These are phyloP conservation scores for Candida saitoana DNA, from an alignment of 805 yeast species.

Conservation along the genomic window DNA sequence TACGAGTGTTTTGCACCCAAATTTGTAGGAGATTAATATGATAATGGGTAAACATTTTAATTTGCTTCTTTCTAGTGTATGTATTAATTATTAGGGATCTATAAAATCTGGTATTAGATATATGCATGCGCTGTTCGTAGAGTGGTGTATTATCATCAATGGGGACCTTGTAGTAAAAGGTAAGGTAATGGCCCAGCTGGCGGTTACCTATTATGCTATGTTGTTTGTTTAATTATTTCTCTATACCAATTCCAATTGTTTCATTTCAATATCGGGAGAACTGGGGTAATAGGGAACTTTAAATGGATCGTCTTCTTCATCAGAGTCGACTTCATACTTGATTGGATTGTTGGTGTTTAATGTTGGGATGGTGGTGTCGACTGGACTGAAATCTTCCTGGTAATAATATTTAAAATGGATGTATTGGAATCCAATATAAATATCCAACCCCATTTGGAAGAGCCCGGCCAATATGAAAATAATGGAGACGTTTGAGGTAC, in stretches of 20 bases:
- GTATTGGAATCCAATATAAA: constrained; percentile 69
- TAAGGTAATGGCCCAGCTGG: too few relatives aligned
- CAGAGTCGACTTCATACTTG: background rate
- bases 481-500: constrained; percentile 63
- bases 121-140: background rate
- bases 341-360: background rate
- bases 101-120: background rate
- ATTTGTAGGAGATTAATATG: too few relatives aligned
- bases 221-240: too few relatives aligned
- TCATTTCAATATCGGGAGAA: constrained; percentile 2
- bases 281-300: background rate
- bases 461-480: constrained; percentile 67
- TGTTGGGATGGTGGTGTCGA: background rate
- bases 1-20: too few relatives aligned
- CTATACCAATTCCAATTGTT: constrained; percentile 2
- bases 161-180: too few relatives aligned
- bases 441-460: constrained; percentile 73
- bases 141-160: too few relatives aligned
- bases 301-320: background rate
- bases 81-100: background rate
- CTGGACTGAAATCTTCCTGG: constrained; percentile 1
- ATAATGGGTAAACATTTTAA: too few relatives aligned
- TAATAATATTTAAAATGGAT: constrained; percentile 49
- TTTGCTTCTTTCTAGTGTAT: too few relatives aligned
- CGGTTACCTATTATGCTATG: too few relatives aligned